Evolutionary conservation across 495 filamentous ascomycete species (phyloP).

Genomic region (Pseudevernia furfuracea): DNA sequence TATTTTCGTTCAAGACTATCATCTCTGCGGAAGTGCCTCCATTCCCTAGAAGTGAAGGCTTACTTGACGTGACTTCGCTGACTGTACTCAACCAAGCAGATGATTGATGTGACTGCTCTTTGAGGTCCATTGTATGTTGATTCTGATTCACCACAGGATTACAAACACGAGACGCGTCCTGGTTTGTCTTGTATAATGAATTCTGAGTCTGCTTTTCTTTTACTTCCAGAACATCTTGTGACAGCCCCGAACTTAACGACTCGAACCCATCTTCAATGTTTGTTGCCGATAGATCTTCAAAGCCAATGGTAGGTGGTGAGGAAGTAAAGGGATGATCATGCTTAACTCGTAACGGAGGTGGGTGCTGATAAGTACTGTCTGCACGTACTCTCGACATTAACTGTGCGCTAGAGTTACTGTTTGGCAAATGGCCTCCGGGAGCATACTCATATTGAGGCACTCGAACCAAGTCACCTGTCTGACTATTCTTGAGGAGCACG

Average conservation of each 20-base stretch:
- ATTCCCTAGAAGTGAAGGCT: conserved; percentile 13
- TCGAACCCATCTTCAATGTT: neutral
- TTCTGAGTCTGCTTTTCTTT: neutral
- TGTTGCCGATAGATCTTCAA: neutral
- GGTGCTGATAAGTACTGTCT: conserved; percentile 25
- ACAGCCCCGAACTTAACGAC: neutral
- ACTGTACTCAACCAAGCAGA: conserved; percentile 24
- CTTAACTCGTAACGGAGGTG: conserved; percentile 23
- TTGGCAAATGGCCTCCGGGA: conserved; percentile 19
- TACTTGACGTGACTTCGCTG: conserved; percentile 11
- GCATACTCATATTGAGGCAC: conserved; percentile 23
- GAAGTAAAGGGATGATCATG: conserved; percentile 31
- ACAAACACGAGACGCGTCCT: neutral
- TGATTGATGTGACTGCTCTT: conserved; percentile 7
- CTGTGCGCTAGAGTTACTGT: conserved; percentile 14
- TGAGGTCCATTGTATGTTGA: neutral
- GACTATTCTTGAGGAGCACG: conserved; percentile 19
- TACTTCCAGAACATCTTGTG: neutral
- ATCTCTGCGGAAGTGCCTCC: conserved; percentile 31
- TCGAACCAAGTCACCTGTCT: conserved; percentile 18
- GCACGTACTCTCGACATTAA: neutral
- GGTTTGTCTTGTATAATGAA: conserved; percentile 1
- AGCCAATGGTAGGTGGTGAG: conserved; percentile 15
- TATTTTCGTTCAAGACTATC: conserved; percentile 26
- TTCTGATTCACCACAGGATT: neutral